A percentile compares a stretch with the other conserved stretches of the same genome.
These are phyloP conservation scores for Lecanicillium sp. DNA, from an alignment of 2,329 filamentous ascomycete genomes.

Conservation along the genomic window DNA sequence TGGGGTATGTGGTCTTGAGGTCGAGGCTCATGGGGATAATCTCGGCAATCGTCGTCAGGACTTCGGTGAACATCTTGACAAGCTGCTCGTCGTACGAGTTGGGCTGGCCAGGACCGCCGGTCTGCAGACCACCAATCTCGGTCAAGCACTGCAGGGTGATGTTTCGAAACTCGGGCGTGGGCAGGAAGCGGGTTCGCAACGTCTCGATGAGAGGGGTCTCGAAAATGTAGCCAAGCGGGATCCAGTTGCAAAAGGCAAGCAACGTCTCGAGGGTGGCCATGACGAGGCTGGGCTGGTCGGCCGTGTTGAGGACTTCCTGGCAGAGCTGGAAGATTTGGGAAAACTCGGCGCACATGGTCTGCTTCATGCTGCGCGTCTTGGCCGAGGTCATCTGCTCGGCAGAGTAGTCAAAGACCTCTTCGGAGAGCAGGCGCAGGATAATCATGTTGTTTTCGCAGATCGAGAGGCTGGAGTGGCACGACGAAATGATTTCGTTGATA, in stretches of 20 bases:
- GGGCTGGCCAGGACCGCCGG: slow-evolving; percentile 60
- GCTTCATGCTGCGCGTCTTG: slow-evolving; percentile 94
- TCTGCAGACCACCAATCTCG: slow-evolving; percentile 91
- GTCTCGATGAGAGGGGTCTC: slow-evolving; percentile 96
- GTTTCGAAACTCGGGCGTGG: slow-evolving; percentile 92
- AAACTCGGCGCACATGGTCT: slow-evolving; percentile 98
- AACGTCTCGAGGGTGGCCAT: slow-evolving; percentile 96
- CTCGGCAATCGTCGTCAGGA: slow-evolving; percentile 82
- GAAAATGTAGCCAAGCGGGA: slow-evolving; percentile 96
- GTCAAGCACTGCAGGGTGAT: slow-evolving; percentile 94
- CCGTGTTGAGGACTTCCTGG: slow-evolving; percentile 87
- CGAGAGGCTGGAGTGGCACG: slow-evolving; percentile 89
- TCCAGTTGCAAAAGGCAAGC: slow-evolving; percentile 97
- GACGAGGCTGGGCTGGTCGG: slow-evolving; percentile 80
- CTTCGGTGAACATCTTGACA: slow-evolving; percentile 97
- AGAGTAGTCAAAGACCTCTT: slow-evolving; percentile 98
- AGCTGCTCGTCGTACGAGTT: slow-evolving; percentile 90
- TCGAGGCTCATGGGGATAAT: slow-evolving; percentile 90
- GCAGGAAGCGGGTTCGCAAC: slow-evolving; percentile 83
- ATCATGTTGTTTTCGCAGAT: slow-evolving; percentile 99
- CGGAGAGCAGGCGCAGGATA: slow-evolving; percentile 87
- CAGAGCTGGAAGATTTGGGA: slow-evolving; percentile 97
- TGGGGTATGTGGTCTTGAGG: slow-evolving; percentile 83
- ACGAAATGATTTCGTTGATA: slow-evolving; percentile 98
- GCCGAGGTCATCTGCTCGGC: slow-evolving; percentile 98